Evolutionary conservation across 192 early-diverging fungal genomes (phyloP).

Genomic region (Spizellomyces sp.): DNA sequence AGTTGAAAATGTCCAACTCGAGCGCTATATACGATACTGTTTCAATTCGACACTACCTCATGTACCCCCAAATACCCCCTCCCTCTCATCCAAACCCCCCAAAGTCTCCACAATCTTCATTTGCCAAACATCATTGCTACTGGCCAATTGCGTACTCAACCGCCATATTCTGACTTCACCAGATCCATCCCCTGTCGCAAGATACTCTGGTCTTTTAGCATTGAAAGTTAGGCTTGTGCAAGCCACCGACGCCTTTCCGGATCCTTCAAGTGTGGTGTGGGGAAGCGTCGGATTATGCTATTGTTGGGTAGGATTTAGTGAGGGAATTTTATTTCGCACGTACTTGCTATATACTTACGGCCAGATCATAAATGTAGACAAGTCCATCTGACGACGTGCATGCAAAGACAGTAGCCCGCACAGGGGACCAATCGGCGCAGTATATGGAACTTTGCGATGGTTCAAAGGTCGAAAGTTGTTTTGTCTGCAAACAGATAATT

Average conservation of each 20-base stretch:
- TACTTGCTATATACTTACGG: slow-evolving; percentile 24
- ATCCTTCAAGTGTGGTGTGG: slow-evolving; percentile 12
- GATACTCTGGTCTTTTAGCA: slow-evolving; percentile 2
- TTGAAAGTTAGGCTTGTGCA: slow-evolving; percentile 28
- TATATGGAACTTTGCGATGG: slow-evolving; percentile 36
- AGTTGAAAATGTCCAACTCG: not conserved
- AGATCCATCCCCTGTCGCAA: slow-evolving; percentile 25
- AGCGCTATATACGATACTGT: not conserved
- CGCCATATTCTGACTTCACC: slow-evolving; percentile 32
- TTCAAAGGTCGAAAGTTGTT: slow-evolving; percentile 42
- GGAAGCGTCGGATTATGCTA: slow-evolving; percentile 23
- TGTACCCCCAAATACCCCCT: too few species aligned
- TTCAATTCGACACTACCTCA: too few species aligned
- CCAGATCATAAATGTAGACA: slow-evolving; percentile 50
- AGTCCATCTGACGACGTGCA: slow-evolving; percentile 30
- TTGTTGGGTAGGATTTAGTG: not conserved
- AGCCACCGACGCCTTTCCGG: slow-evolving; percentile 8
- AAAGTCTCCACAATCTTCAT: slow-evolving; percentile 13
- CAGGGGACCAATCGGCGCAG: slow-evolving; percentile 41
- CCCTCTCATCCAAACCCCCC: too few species aligned
- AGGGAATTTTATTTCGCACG: not conserved
- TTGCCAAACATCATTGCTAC: slow-evolving; percentile 9
- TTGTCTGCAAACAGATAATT: slow-evolving; percentile 6
- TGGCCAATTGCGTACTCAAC: slow-evolving; percentile 13
- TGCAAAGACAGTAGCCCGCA: slow-evolving; percentile 44